Percentiles rank a stretch among this genome's conserved stretches.
Evolutionary conservation across 2,329 filamentous ascomycete species (phyloP).

Genomic region (Colletotrichum musae): DNA sequence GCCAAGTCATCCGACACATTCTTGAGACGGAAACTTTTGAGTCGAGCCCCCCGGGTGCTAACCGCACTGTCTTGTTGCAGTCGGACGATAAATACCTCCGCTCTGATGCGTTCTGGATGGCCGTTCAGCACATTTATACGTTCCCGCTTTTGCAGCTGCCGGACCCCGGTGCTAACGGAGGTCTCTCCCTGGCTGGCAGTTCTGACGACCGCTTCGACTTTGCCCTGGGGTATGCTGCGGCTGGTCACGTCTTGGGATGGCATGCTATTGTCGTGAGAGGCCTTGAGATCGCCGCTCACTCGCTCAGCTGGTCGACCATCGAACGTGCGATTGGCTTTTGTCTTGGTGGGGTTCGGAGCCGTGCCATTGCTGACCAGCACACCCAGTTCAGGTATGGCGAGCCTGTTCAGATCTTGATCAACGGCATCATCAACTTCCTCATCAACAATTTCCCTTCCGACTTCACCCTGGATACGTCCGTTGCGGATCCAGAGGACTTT

Average conservation of each 20-base stretch:
- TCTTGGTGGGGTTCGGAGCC: slow-evolving; percentile 53
- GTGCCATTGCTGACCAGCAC: slow-evolving; percentile 48
- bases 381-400: slow-evolving; percentile 67
- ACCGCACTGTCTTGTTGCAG: slow-evolving; percentile 61
- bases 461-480: slow-evolving; percentile 70
- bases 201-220: slow-evolving; percentile 64
- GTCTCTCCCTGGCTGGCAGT: slow-evolving; percentile 55
- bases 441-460: slow-evolving; percentile 71
- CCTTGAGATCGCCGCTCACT: slow-evolving; percentile 70
- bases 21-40: slow-evolving; percentile 42
- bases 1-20: slow-evolving; percentile 53
- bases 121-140: slow-evolving; percentile 71
- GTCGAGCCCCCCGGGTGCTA: slow-evolving; percentile 45
- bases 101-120: slow-evolving; percentile 70
- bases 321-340: slow-evolving; percentile 74
- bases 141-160: slow-evolving; percentile 61
- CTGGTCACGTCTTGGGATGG: slow-evolving; percentile 71
- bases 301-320: slow-evolving; percentile 74
- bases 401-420: slow-evolving; percentile 68
- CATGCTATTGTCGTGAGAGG: slow-evolving; percentile 69
- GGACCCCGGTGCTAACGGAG: slow-evolving; percentile 47
- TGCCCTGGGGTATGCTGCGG: slow-evolving; percentile 75
- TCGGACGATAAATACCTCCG: slow-evolving; percentile 67
- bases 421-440: slow-evolving; percentile 71
- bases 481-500: slow-evolving; percentile 53